A percentile compares a stretch with the other conserved stretches of the same genome.
These are phyloP conservation scores for Backusella parvicylindrica DNA, from an alignment of 192 early-diverging fungal species.

Conservation along the genomic window DNA sequence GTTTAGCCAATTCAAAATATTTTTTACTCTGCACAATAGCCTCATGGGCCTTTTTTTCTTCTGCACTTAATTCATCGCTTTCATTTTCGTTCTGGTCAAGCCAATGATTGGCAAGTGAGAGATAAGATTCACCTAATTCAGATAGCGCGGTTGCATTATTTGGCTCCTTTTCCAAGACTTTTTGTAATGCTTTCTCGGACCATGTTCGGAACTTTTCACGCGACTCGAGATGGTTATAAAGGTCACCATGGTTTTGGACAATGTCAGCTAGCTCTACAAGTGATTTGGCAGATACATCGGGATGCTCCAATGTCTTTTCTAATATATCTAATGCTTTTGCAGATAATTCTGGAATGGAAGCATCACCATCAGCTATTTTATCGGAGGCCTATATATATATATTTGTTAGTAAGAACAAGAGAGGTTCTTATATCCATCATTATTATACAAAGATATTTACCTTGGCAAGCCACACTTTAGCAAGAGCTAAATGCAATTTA, in stretches of 20 bases:
- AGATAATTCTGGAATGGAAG: conserved; percentile 13
- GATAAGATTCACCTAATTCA: conserved; percentile 23
- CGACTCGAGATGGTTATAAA: conserved; percentile 5
- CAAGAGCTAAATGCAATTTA: conserved; percentile 7
- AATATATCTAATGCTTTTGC: neutral
- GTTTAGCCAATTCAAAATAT: conserved; percentile 8
- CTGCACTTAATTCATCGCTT: neutral
- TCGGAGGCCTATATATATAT: conserved; percentile 10
- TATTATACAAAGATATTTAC: neutral
- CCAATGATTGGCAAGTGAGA: conserved; percentile 26
- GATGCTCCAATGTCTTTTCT: neutral
- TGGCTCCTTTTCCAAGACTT: conserved; percentile 4
- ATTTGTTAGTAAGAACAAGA: too few relatives aligned
- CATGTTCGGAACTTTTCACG: conserved; percentile 15
- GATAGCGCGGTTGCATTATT: conserved; percentile 14
- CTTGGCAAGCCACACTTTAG: conserved; percentile 24
- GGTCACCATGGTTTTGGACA: conserved; percentile 27
- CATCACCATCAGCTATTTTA: neutral
- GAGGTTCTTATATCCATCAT: too few relatives aligned
- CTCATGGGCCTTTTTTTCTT: conserved; percentile 26
- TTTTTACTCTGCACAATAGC: conserved; percentile 16
- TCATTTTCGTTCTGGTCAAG: conserved; percentile 20
- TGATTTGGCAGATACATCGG: neutral
- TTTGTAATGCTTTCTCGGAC: conserved; percentile 8
- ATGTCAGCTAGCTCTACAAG: conserved; percentile 12